Evolutionary conservation across 306 rosid genomes (phyloP).

Genomic region (Cucumis cinereus): DNA sequence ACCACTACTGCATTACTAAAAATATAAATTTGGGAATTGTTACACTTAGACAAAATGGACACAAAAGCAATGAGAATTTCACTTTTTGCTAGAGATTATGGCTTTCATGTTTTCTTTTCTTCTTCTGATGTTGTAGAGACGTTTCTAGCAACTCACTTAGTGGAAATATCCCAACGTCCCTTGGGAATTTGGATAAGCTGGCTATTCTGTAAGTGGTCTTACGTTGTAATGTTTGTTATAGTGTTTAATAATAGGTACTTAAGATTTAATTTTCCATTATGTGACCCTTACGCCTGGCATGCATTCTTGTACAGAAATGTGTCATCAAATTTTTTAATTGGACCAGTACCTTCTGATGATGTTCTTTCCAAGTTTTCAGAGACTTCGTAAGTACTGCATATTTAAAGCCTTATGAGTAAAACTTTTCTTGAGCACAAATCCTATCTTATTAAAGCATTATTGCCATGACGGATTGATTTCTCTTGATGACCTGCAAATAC

Average conservation of each 20-base stretch:
- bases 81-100: not conserved
- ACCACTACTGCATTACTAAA: not conserved
- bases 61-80: not conserved
- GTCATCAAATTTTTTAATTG: slow-evolving; percentile 83
- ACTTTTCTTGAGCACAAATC: not conserved
- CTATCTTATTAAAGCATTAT: not conserved
- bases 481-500: not conserved
- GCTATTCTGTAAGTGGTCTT: slow-evolving; percentile 45
- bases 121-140: slow-evolving; percentile 44
- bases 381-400: slow-evolving; percentile 61
- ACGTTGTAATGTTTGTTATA: slow-evolving; percentile 3
- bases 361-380: slow-evolving; percentile 58
- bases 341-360: slow-evolving; percentile 82
- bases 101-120: not conserved
- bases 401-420: not conserved
- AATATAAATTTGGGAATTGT: not conserved
- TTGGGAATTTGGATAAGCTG: slow-evolving; percentile 69
- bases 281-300: not conserved
- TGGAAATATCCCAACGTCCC: slow-evolving; percentile 67
- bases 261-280: not conserved
- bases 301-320: slow-evolving; percentile 42
- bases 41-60: not conserved
- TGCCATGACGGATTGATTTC: not conserved
- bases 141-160: slow-evolving; percentile 80
- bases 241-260: not conserved